Evolutionary conservation across 2,329 filamentous ascomycete species (phyloP).

Genomic region (Alternaria consortialis): DNA sequence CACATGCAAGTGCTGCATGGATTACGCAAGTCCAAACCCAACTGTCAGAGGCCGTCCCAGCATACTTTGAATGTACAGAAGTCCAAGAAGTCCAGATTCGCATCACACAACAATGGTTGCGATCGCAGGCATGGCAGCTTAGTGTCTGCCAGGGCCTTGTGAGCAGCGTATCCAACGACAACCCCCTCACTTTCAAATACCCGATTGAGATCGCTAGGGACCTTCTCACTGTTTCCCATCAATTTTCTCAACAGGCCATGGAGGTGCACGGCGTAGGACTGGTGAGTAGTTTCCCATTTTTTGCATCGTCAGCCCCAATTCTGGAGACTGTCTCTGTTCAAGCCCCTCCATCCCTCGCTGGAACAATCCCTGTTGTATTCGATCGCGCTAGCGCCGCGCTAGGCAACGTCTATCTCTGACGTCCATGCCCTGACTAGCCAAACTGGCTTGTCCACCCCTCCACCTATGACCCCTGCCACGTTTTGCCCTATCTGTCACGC

Average conservation of each 20-base stretch:
- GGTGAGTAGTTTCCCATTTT: conserved; percentile 59
- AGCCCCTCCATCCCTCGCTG: conserved; percentile 30
- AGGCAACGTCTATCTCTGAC: conserved; percentile 43
- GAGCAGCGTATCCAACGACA: conserved; percentile 66
- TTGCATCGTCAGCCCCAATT: conserved; percentile 17
- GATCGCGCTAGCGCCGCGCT: conserved; percentile 32
- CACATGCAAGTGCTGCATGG: conserved; percentile 57
- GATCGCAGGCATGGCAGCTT: conserved; percentile 76
- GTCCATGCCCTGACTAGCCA: conserved; percentile 30
- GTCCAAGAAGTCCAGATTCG: conserved; percentile 74
- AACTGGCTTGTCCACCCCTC: conserved; percentile 25
- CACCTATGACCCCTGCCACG: conserved; percentile 19
- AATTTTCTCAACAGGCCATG: conserved; percentile 76
- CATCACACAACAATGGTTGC: conserved; percentile 75
- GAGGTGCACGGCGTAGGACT: conserved; percentile 78
- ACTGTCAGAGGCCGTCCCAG: conserved; percentile 62
- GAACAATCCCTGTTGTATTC: conserved; percentile 32
- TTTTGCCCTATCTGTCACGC: conserved; percentile 28
- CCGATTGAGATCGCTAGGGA: conserved; percentile 70
- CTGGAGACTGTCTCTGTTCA: conserved; percentile 22
- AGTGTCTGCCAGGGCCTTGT: conserved; percentile 72
- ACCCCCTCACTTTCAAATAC: conserved; percentile 69
- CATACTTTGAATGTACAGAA: conserved; percentile 66
- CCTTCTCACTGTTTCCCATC: conserved; percentile 69
- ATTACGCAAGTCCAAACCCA: conserved; percentile 60